Evolutionary conservation across 108 stramenopile species (phyloP).

Genomic region (Parietichytrium sp.): DNA sequence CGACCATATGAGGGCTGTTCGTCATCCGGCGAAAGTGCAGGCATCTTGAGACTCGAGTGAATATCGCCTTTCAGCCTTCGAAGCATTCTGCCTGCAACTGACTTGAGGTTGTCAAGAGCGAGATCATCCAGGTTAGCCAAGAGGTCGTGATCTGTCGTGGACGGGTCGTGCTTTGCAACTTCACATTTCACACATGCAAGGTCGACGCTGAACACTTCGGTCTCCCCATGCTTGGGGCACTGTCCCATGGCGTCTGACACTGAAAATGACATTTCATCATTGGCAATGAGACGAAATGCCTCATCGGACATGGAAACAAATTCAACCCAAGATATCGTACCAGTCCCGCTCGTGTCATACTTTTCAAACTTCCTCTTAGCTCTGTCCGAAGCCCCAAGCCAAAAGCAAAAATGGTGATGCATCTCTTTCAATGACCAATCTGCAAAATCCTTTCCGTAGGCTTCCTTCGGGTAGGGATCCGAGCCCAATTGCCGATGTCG

Average conservation of each 20-base stretch:
- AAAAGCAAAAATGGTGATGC: background rate
- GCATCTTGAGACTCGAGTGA: too few species aligned
- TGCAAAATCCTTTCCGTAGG: constrained; percentile 18
- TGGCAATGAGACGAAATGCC: background rate
- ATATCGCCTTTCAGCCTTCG: background rate
- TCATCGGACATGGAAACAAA: background rate
- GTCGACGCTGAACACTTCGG: constrained; percentile 5
- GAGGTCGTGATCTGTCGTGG: background rate
- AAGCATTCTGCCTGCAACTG: background rate
- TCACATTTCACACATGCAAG: background rate
- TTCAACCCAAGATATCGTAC: constrained; percentile 9
- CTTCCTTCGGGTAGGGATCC: background rate
- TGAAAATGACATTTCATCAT: constrained; percentile 20
- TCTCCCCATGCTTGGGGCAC: background rate
- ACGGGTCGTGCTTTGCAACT: constrained; percentile 17
- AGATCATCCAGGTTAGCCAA: background rate
- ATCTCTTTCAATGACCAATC: constrained; percentile 27
- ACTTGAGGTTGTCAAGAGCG: background rate
- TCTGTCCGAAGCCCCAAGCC: background rate
- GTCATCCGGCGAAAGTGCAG: too few species aligned
- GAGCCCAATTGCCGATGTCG: background rate
- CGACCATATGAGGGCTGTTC: too few species aligned
- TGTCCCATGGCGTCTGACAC: background rate
- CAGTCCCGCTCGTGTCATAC: background rate
- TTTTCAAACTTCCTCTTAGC: background rate